Evolutionary conservation across 495 filamentous ascomycete genomes (phyloP).

Genomic region (Hypoxylon intermedium): DNA sequence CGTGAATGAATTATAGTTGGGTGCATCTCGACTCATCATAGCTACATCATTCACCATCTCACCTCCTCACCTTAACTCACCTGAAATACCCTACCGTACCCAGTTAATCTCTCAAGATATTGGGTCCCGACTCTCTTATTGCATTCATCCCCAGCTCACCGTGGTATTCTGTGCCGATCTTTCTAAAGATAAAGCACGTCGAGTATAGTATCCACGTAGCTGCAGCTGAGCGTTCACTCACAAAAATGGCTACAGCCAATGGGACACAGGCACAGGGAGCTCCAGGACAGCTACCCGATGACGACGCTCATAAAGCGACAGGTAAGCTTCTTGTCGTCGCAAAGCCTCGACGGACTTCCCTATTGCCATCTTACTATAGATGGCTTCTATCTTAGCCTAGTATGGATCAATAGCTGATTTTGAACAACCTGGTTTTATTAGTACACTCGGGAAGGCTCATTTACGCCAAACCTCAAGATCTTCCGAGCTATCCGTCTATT

Average conservation of each 20-base stretch:
- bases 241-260: slow-evolving; percentile 30
- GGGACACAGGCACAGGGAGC: slow-evolving; percentile 22
- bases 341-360: not conserved
- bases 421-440: slow-evolving; percentile 31
- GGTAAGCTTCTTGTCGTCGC: slow-evolving; percentile 32
- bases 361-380: not conserved
- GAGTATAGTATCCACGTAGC: slow-evolving; percentile 11
- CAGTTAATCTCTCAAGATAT: slow-evolving; percentile 17
- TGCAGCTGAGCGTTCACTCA: slow-evolving; percentile 21
- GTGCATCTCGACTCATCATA: slow-evolving; percentile 26
- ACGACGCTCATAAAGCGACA: slow-evolving; percentile 29
- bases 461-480: slow-evolving; percentile 70
- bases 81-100: slow-evolving; percentile 4
- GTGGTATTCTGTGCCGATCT: slow-evolving; percentile 26
- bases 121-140: slow-evolving; percentile 18
- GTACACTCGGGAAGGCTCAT: slow-evolving; percentile 63
- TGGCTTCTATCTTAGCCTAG: not conserved
- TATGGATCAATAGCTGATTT: slow-evolving; percentile 31
- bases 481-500: slow-evolving; percentile 69
- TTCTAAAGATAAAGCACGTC: slow-evolving; percentile 13
- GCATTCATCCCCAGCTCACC: slow-evolving; percentile 18
- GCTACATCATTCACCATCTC: slow-evolving; percentile 27
- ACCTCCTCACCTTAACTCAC: not conserved
- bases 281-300: slow-evolving; percentile 28
- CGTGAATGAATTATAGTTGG: slow-evolving; percentile 10